Conservation (phyloP, 169 alveolate species). For the Eimeria praecox region DNA sequence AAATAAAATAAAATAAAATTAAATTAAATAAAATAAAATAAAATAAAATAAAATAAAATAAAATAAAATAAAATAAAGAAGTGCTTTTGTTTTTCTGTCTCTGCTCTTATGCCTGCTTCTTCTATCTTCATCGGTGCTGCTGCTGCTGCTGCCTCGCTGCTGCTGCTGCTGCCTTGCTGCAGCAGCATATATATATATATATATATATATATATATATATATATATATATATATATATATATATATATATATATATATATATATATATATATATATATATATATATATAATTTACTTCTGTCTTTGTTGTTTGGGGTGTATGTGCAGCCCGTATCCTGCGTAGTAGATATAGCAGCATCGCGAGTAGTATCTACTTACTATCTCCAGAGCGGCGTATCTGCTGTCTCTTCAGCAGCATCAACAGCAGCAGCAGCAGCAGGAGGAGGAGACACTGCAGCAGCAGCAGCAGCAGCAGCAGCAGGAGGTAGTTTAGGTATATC, state of each 20-base stretch:
- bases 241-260: too few species aligned
- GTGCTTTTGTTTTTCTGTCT: not conserved
- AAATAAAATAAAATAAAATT: too few species aligned
- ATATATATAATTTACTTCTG: too few species aligned
- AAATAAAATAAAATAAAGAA: too few species aligned
- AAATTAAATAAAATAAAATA: too few species aligned
- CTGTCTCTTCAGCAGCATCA: not conserved
- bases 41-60: too few species aligned
- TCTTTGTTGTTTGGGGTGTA: too few species aligned
- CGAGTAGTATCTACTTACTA: not conserved
- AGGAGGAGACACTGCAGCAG: not conserved
- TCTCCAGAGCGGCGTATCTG: not conserved
- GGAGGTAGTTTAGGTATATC: not conserved
- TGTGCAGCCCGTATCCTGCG: not conserved
- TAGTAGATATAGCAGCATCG: not conserved
- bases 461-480: conserved; percentile 41
- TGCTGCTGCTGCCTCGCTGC: conserved; percentile 60
- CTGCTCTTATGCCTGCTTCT: not conserved
- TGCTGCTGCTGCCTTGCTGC: too few species aligned
- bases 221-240: too few species aligned
- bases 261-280: too few species aligned
- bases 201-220: too few species aligned
- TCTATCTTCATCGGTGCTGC: not conserved
- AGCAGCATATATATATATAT: too few species aligned
- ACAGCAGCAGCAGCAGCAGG: not conserved